A percentile compares a stretch with the other conserved stretches of the same genome.
phyloP scores from a whole-genome alignment of 768 basidiomycete species.

The Termitomyces sp. region DNA sequence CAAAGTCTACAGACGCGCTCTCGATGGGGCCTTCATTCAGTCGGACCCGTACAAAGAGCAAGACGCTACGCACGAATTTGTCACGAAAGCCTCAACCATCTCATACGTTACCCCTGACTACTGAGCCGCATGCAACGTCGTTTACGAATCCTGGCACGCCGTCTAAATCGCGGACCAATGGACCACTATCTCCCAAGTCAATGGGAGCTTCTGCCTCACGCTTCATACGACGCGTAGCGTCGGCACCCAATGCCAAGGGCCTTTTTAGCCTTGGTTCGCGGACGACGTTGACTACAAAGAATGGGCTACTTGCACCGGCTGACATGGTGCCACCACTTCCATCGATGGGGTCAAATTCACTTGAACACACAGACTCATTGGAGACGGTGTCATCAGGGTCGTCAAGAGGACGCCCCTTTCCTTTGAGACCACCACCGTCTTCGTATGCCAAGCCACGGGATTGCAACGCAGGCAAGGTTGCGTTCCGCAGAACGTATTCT shows the following conservation, averaged over 20 bases:
- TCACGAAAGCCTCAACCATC: constrained; percentile 24
- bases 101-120: constrained; percentile 33
- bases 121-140: constrained; percentile 40
- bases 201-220: constrained; percentile 76
- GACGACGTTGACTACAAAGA: constrained; percentile 59
- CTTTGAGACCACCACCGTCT: constrained; percentile 36
- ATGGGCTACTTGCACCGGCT: constrained; percentile 72
- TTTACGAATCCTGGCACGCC: constrained; percentile 36
- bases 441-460: constrained; percentile 38
- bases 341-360: constrained; percentile 38
- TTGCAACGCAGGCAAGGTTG: constrained; percentile 45
- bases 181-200: constrained; percentile 60
- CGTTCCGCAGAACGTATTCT: constrained; percentile 93
- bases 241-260: constrained; percentile 93
- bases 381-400: constrained; percentile 79
- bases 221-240: constrained; percentile 92
- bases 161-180: constrained; percentile 42
- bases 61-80: constrained; percentile 29
- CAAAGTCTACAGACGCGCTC: constrained; percentile 35
- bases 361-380: constrained; percentile 62
- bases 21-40: constrained; percentile 27
- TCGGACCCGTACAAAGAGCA: constrained; percentile 33
- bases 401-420: constrained; percentile 43
- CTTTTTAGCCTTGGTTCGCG: constrained; percentile 66
- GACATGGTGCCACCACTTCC: constrained; percentile 55